A percentile compares a stretch with the other conserved stretches of the same genome.
Conservation (phyloP, 2,329 filamentous ascomycete genomes). For the Aspergillus fijiensis region DNA sequence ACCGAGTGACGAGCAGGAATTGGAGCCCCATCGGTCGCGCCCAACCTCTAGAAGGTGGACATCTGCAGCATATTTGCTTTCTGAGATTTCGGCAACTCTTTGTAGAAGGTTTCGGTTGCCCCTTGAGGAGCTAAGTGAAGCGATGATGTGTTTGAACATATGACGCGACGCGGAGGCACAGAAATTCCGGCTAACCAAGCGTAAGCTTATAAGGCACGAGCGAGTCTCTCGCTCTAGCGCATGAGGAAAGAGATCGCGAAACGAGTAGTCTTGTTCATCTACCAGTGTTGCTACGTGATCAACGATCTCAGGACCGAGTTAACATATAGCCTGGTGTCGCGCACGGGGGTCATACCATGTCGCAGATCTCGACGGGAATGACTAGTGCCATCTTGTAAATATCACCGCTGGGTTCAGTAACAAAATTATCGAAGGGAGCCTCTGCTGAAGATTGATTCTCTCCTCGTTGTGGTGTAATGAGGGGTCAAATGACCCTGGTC, state of each 20-base stretch:
- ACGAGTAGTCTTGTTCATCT: neutral
- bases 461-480: neutral
- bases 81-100: neutral
- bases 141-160: neutral
- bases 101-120: neutral
- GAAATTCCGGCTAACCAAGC: neutral
- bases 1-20: neutral
- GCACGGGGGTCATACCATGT: neutral
- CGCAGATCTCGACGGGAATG: neutral
- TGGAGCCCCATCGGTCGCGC: neutral
- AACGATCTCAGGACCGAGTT: neutral
- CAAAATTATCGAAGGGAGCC: neutral
- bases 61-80: neutral
- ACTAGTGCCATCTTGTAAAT: neutral
- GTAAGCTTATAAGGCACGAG: neutral
- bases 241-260: neutral
- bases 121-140: neutral
- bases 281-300: neutral
- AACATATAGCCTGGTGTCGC: neutral
- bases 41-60: neutral
- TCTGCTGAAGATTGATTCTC: neutral
- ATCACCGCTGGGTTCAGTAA: neutral
- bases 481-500: neutral
- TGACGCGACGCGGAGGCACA: neutral
- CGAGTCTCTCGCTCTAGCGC: neutral